Evolutionary conservation across 768 basidiomycete genomes (phyloP).

Genomic region (Calvatia gigantea): DNA sequence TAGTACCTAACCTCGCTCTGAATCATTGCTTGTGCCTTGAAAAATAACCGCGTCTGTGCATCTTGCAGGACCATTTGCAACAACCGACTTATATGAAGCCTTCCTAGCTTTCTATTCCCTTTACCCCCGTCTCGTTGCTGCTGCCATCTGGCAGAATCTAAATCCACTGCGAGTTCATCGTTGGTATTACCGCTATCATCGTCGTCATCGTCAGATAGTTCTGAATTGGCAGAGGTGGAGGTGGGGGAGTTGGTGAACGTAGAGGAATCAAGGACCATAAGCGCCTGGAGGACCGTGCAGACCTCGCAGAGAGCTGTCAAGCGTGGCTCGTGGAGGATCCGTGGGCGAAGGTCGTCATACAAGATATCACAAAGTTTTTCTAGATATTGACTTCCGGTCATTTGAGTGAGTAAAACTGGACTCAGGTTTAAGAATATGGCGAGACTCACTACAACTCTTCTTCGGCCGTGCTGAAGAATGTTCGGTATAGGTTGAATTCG

Average conservation of each 20-base stretch:
- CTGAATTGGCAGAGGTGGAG: conserved; percentile 14
- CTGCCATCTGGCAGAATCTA: conserved; percentile 28
- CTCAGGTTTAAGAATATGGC: neutral
- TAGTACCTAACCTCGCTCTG: conserved; percentile 87
- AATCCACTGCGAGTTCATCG: conserved; percentile 37
- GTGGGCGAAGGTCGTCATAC: conserved; percentile 92
- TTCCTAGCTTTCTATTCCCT: conserved; percentile 16
- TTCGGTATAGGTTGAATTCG: conserved; percentile 82
- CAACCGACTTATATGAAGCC: conserved; percentile 76
- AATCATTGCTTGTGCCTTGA: conserved; percentile 92
- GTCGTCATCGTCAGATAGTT: conserved; percentile 19
- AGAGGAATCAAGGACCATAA: conserved; percentile 89
- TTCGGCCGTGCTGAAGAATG: conserved; percentile 87
- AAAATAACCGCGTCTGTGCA: conserved; percentile 92
- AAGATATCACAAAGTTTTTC: conserved; percentile 91
- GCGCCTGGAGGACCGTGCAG: conserved; percentile 91
- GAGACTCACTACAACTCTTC: conserved; percentile 45
- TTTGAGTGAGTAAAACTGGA: conserved; percentile 2
- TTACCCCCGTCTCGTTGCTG: conserved; percentile 31
- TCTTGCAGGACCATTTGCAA: conserved; percentile 92
- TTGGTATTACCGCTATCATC: conserved; percentile 7
- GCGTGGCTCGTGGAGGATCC: conserved; percentile 90
- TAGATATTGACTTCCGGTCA: conserved; percentile 67
- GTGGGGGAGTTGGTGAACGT: conserved; percentile 18
- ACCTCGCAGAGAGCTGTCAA: conserved; percentile 89